These are phyloP conservation scores for Arxiozyma heterogenica DNA, from an alignment of 1,139 yeast genomes.

Conservation along the genomic window DNA sequence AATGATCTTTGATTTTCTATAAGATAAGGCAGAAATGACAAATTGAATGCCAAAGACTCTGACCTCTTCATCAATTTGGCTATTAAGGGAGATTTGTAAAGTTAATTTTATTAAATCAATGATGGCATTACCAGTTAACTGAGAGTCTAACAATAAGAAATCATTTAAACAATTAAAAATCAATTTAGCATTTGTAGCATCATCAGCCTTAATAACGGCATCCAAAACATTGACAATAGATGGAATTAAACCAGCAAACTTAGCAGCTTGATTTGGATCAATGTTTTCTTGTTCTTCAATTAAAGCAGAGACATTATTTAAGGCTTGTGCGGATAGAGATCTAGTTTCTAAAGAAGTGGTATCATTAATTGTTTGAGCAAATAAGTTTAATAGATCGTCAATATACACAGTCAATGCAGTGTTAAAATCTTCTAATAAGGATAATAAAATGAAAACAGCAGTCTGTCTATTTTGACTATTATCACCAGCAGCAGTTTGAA, in stretches of 20 bases:
- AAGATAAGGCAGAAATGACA: slow-evolving; percentile 64
- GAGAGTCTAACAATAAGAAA: slow-evolving; percentile 65
- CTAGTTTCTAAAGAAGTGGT: slow-evolving; percentile 61
- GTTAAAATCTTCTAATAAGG: slow-evolving; percentile 68
- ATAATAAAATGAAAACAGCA: slow-evolving; percentile 69
- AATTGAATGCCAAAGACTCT: slow-evolving; percentile 81
- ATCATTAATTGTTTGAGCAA: slow-evolving; percentile 60
- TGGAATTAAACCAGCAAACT: slow-evolving; percentile 66
- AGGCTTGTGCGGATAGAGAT: slow-evolving; percentile 72
- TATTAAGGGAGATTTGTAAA: slow-evolving; percentile 64
- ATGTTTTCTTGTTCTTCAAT: slow-evolving; percentile 48
- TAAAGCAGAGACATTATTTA: slow-evolving; percentile 66
- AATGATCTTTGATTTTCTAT: slow-evolving; percentile 58
- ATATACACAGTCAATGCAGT: slow-evolving; percentile 55
- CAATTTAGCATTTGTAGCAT: slow-evolving; percentile 60
- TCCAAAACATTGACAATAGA: slow-evolving; percentile 73
- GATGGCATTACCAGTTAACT: slow-evolving; percentile 70
- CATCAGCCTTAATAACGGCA: slow-evolving; percentile 62
- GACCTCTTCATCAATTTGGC: slow-evolving; percentile 65
- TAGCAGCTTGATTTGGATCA: slow-evolving; percentile 42
- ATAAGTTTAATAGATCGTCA: slow-evolving; percentile 59
- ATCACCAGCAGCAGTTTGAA: slow-evolving; percentile 56
- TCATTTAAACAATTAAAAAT: slow-evolving; percentile 82
- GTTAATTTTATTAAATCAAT: slow-evolving; percentile 61
- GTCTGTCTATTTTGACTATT: slow-evolving; percentile 67